Conservation (phyloP, 345 rosid species). For the Salix viminalis region DNA sequence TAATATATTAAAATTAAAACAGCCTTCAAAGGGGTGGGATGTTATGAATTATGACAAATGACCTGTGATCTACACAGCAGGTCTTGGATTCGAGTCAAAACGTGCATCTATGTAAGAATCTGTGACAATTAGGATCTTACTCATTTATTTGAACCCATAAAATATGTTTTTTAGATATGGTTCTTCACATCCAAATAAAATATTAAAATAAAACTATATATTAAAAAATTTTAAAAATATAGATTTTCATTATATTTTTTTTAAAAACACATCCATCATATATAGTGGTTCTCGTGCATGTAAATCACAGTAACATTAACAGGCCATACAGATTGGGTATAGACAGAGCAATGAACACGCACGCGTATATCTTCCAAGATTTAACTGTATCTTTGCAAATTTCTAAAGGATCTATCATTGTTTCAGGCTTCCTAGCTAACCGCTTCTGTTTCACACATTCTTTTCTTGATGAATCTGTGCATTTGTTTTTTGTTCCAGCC, state of each 20-base stretch:
- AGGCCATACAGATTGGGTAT: background rate
- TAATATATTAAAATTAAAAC: no score
- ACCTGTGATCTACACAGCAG: accelerated
- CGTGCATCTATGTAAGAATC: no score
- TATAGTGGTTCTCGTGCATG: background rate
- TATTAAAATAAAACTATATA: no score
- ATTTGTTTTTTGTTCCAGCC: background rate
- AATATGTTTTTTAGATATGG: no score
- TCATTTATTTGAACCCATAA: no score
- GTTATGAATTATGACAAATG: no score
- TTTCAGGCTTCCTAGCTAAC: background rate
- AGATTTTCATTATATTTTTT: no score
- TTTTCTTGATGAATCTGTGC: background rate
- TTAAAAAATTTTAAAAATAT: no score
- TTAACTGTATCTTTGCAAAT: background rate
- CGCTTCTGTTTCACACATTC: background rate
- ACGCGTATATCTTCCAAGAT: background rate
- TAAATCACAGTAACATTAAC: background rate
- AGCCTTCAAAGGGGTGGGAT: accelerated
- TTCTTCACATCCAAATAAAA: no score
- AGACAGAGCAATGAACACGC: background rate
- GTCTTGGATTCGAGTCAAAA: no score
- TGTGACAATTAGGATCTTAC: accelerated
- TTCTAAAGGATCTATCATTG: background rate
- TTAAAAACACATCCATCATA: no score